Evolutionary conservation across 768 basidiomycete genomes (phyloP).

Genomic region (Phanerochaete carnosa): DNA sequence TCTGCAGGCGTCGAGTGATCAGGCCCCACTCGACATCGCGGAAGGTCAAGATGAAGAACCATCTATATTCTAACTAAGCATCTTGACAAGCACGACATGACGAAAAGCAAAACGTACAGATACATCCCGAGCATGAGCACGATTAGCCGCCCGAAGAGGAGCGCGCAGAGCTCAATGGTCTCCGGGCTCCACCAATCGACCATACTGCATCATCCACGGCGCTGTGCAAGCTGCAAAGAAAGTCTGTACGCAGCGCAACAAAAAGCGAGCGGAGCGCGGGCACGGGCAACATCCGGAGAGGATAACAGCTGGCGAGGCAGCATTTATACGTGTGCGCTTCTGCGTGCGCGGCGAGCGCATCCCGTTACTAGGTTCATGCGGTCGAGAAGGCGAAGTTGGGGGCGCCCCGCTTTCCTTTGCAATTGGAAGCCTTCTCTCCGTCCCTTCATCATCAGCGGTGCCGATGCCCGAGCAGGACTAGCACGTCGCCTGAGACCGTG

Average conservation of each 20-base stretch:
- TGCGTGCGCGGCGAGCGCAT: neutral
- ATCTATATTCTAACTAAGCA: neutral
- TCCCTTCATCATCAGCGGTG: too few relatives aligned
- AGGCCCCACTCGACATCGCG: constrained; percentile 6
- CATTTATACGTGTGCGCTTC: neutral
- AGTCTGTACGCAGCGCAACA: too few relatives aligned
- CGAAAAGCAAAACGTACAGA: constrained; percentile 2
- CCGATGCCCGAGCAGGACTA: too few relatives aligned
- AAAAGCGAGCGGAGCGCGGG: too few relatives aligned
- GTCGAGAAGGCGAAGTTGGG: neutral
- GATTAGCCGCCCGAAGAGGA: constrained; percentile 1
- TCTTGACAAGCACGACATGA: neutral
- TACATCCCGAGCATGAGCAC: constrained; percentile 3
- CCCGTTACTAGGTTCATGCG: neutral
- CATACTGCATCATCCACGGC: neutral
- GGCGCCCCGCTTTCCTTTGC: too few relatives aligned
- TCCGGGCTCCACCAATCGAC: constrained; percentile 9
- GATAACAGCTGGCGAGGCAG: neutral
- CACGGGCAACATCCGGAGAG: neutral
- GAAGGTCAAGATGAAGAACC: constrained; percentile 5
- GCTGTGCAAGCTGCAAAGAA: too few relatives aligned
- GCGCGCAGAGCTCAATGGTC: neutral
- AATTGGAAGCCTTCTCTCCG: too few relatives aligned
- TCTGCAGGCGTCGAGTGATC: neutral
- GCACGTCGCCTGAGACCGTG: too few relatives aligned